Conservation (phyloP, 163 green algal genomes). For the Chlorella variabilis region DNA sequence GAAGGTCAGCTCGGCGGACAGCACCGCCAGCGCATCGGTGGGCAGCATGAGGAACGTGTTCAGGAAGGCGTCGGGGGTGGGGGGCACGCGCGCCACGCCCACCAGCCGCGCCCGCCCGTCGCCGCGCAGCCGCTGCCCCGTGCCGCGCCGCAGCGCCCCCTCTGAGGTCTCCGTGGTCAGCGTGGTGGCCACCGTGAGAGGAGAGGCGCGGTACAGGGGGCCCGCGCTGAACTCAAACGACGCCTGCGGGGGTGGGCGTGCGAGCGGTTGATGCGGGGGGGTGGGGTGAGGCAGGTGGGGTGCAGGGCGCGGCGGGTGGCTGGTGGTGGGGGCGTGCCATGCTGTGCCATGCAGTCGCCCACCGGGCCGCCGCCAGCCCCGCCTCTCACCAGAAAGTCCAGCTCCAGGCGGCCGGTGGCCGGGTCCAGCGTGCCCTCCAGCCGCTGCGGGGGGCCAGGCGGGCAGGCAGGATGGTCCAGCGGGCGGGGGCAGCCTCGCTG, state of each 20-base stretch:
- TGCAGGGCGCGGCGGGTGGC: neutral
- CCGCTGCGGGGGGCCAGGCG: neutral
- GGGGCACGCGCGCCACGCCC: constrained; percentile 64
- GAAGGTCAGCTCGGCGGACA: constrained; percentile 71
- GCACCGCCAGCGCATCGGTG: constrained; percentile 78
- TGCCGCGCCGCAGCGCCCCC: constrained; percentile 46
- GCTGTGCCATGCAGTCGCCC: neutral
- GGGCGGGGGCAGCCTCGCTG: neutral
- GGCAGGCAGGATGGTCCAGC: neutral
- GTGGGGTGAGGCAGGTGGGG: neutral
- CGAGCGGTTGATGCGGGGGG: too few relatives aligned
- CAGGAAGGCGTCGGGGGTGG: constrained; percentile 63
- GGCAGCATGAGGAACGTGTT: constrained; percentile 80
- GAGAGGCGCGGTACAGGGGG: constrained; percentile 65
- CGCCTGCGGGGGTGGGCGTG: constrained; percentile 16
- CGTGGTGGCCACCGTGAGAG: constrained; percentile 65
- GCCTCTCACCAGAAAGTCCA: constrained; percentile 62
- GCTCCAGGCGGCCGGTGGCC: constrained; percentile 64
- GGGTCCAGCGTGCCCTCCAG: constrained; percentile 71
- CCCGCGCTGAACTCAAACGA: constrained; percentile 73
- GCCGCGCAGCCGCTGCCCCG: constrained; percentile 45
- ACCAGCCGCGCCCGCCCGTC: constrained; percentile 31
- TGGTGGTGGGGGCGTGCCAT: neutral
- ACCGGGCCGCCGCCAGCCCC: neutral
- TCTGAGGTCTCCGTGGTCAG: constrained; percentile 64